Evolutionary conservation across 2,329 filamentous ascomycete species (phyloP).

Genomic region (Fusarium begoniae): DNA sequence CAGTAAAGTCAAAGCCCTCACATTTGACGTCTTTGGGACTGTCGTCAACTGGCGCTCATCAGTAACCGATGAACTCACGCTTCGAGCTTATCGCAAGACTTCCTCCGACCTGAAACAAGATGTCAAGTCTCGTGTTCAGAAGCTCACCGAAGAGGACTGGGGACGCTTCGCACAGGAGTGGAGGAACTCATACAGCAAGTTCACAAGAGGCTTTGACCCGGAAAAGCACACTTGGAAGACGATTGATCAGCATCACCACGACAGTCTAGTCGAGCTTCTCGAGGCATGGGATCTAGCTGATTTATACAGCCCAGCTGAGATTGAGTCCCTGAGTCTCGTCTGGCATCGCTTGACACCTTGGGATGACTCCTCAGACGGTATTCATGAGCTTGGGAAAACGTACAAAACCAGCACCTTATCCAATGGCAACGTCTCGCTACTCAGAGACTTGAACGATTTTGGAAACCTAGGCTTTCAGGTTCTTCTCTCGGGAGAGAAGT

Average conservation of each 20-base stretch:
- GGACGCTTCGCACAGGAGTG: conserved; percentile 73
- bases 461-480: conserved; percentile 69
- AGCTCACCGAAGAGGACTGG: conserved; percentile 68
- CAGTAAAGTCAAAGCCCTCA: conserved; percentile 63
- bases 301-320: conserved; percentile 70
- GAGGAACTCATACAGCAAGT: conserved; percentile 70
- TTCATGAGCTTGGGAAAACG: conserved; percentile 59
- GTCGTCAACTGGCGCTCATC: conserved; percentile 80
- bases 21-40: conserved; percentile 84
- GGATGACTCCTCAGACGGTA: conserved; percentile 67
- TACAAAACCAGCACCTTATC: conserved; percentile 74
- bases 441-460: conserved; percentile 69
- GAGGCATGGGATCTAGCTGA: conserved; percentile 62
- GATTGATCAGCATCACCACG: conserved; percentile 76
- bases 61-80: conserved; percentile 67
- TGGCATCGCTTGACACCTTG: conserved; percentile 81
- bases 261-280: conserved; percentile 69
- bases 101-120: conserved; percentile 58
- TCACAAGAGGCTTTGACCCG: conserved; percentile 64
- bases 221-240: conserved; percentile 67
- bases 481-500: conserved; percentile 74
- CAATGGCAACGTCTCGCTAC: conserved; percentile 76
- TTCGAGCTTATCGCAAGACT: conserved; percentile 58
- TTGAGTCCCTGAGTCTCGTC: conserved; percentile 69
- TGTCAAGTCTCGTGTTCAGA: conserved; percentile 57